phyloP scores from a whole-genome alignment of 176 grass and related monocot genomes.

The Bolboschoenus planiculmis region DNA sequence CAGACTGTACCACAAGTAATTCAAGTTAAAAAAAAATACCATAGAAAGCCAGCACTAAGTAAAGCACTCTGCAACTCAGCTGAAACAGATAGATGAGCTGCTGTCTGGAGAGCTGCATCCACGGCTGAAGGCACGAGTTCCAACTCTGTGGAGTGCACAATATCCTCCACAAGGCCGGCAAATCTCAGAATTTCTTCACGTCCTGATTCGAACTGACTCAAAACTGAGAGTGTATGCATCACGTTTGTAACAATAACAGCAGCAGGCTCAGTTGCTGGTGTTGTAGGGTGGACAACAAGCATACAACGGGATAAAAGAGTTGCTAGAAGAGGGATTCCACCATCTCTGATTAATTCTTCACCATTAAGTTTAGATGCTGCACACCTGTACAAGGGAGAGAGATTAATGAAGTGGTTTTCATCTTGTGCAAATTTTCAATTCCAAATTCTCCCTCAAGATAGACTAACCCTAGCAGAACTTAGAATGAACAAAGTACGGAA shows the following conservation, averaged over 20 bases:
- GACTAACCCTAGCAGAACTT: neutral
- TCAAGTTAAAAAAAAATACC: constrained; percentile 29
- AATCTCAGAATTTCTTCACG: constrained; percentile 76
- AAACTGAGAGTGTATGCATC: constrained; percentile 81
- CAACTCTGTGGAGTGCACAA: constrained; percentile 92
- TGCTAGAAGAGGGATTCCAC: constrained; percentile 87
- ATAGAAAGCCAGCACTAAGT: constrained; percentile 82
- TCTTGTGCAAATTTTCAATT: neutral
- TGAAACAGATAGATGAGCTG: constrained; percentile 73
- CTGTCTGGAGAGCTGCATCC: constrained; percentile 77
- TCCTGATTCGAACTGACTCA: constrained; percentile 88
- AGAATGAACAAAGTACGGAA: neutral
- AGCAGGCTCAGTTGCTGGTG: constrained; percentile 78
- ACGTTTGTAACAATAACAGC: constrained; percentile 91
- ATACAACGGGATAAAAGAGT: constrained; percentile 97
- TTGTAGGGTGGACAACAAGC: constrained; percentile 92
- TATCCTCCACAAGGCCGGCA: constrained; percentile 81
- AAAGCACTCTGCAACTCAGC: constrained; percentile 77
- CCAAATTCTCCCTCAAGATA: neutral
- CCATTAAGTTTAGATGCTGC: constrained; percentile 93
- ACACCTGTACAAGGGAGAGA: constrained; percentile 38
- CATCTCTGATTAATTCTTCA: constrained; percentile 93
- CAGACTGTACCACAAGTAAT: neutral
- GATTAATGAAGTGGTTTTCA: neutral
- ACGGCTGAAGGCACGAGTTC: constrained; percentile 84